Percentiles rank a stretch among this genome's conserved stretches.
phyloP scores from a whole-genome alignment of 1,284 basidiomycete species.

The Takashimella tepidaria region DNA sequence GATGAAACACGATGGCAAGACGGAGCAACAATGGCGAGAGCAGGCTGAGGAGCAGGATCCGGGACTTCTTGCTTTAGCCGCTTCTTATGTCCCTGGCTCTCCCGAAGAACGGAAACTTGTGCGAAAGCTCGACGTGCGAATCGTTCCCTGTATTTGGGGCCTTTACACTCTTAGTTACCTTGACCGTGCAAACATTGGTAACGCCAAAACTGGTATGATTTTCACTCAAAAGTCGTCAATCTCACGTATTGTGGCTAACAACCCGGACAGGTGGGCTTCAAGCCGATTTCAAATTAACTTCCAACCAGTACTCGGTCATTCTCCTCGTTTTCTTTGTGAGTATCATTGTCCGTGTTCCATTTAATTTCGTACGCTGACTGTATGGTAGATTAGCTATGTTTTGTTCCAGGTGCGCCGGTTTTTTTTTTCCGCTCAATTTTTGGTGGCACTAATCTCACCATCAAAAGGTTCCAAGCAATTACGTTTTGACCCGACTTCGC shows the following conservation, averaged over 20 bases:
- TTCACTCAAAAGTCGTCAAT: too few species aligned
- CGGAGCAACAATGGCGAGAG: neutral
- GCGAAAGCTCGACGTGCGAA: conserved; percentile 39
- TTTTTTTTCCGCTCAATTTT: conserved; percentile 21
- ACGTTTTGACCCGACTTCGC: conserved; percentile 31
- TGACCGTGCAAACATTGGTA: conserved; percentile 45
- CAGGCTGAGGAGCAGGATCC: conserved; percentile 4
- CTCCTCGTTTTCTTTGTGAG: conserved; percentile 34
- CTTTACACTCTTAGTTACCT: conserved; percentile 46
- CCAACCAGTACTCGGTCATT: conserved; percentile 42
- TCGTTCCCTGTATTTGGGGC: conserved; percentile 43
- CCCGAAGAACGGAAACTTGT: conserved; percentile 37
- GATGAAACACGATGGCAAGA: neutral
- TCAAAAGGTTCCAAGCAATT: conserved; percentile 40
- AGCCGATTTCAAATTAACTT: conserved; percentile 38
- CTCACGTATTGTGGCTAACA: too few species aligned
- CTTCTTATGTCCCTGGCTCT: conserved; percentile 38
- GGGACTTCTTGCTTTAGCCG: conserved; percentile 24
- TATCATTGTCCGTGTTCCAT: too few species aligned
- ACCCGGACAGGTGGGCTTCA: conserved; percentile 18
- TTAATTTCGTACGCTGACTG: neutral
- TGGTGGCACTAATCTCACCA: conserved; percentile 23
- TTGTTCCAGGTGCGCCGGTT: conserved; percentile 2
- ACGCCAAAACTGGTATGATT: conserved; percentile 40
- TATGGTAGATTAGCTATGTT: neutral